Base-by-base conservation (phyloP, 352 stramenopile species). In the Phytophthora ohioensis region DNA sequence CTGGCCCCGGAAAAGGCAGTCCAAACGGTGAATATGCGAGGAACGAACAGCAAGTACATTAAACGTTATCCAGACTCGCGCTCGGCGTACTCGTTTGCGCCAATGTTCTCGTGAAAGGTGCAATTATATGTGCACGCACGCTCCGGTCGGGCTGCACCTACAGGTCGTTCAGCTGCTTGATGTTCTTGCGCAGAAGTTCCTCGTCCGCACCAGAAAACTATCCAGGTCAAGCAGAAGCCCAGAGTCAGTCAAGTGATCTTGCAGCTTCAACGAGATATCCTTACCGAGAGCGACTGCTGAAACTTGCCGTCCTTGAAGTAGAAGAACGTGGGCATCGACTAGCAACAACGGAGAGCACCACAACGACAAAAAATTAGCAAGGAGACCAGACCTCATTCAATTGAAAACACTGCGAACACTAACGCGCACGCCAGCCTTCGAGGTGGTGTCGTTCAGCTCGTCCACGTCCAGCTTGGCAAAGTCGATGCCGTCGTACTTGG, bases 271-370 rank as follows among this genome's bases (percentile, higher is more conserved):
- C 6, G 38, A 27, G 3, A 55, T 38, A 21, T 12, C 11, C 27
- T 30, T 75, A 96, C 89, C 79, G 86, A 94, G 41, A 96, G 83
- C 15, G 83, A 78, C 47, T 87, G 84, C 75, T 92, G 82, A 12
- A 94, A 78, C 48, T 92, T 84, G 68, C 87, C 89, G 62, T 95
- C 78, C 38, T 90, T 76, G 67, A 95, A 95, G 68, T 90, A 90
- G 57, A 88, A 93, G 76, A 96, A 96, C 51, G 89, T 96, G 15
- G 89, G 89, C 89, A 96, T 96, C 57, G 89, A 94, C 89, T 96
- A 39, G 41, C 12, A 65, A 34, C 17, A 48, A 35, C 13, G 42
- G 7, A 45, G 36, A 51, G 21, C 52, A 51, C 39, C 34, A 47
- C 12, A 15, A 67, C 31, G 5, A 60, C 38, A 58, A 49, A 47